phyloP scores from a whole-genome alignment of 306 rosid genomes.

The Aeschynomene evenia region DNA sequence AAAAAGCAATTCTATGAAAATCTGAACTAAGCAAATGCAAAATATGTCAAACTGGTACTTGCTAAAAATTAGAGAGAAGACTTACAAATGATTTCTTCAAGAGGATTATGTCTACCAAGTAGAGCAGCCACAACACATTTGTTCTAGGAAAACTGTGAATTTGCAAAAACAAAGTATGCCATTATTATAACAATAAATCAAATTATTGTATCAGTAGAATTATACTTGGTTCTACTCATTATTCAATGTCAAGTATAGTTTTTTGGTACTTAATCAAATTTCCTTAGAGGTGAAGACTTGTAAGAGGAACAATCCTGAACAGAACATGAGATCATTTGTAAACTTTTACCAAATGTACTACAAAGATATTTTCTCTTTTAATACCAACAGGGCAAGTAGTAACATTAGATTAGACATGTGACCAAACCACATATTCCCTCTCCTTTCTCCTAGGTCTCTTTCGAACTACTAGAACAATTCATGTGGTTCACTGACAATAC shows the following conservation, averaged over 20 bases:
- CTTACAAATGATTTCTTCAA: slow-evolving; percentile 90
- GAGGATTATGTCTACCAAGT: slow-evolving; percentile 81
- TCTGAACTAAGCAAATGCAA: not conserved
- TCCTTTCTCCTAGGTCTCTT: not conserved
- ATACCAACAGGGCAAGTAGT: not conserved
- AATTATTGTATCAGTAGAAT: not conserved
- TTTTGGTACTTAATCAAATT: too few species aligned
- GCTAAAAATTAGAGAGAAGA: slow-evolving; percentile 26
- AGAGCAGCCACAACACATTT: slow-evolving; percentile 83
- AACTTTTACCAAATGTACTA: not conserved
- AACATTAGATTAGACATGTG: not conserved
- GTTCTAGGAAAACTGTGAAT: slow-evolving; percentile 82
- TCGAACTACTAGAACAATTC: not conserved
- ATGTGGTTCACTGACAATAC: not conserved
- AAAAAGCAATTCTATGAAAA: slow-evolving; percentile 8
- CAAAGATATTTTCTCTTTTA: not conserved
- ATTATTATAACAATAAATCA: not conserved
- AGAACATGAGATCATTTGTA: not conserved
- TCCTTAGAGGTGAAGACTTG: not conserved
- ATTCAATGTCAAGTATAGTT: too few species aligned
- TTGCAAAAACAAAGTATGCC: slow-evolving; percentile 19
- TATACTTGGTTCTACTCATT: not conserved
- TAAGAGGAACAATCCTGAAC: not conserved
- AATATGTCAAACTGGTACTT: slow-evolving; percentile 1
- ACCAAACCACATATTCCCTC: not conserved